These are phyloP conservation scores for Geotrichum histeridarum DNA, from an alignment of 1,139 yeast species.

Conservation along the genomic window DNA sequence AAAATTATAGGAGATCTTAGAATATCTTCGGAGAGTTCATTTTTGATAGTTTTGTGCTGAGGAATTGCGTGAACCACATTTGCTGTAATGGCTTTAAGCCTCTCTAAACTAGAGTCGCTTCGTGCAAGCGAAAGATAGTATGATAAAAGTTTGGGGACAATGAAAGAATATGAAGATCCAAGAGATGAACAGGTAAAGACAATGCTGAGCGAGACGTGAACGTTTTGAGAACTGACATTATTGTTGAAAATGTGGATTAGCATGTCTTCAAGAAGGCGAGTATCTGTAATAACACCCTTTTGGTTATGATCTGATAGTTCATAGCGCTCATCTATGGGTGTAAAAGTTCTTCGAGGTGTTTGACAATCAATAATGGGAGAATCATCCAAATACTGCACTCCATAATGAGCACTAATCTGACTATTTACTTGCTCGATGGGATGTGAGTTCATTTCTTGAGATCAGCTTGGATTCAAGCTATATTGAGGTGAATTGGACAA, in stretches of 20 bases:
- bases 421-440: no score
- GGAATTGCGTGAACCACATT: conserved; percentile 16
- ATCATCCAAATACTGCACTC: no score
- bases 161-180: conserved; percentile 6
- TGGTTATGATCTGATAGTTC: background rate
- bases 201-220: conserved; percentile 1
- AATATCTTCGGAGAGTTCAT: conserved; percentile 1
- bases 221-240: background rate
- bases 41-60: conserved; percentile 13
- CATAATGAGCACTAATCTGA: no score
- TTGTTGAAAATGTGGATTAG: conserved; percentile 2
- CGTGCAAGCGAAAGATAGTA: conserved; percentile 5
- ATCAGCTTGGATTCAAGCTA: no score
- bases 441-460: no score
- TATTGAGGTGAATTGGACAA: no score
- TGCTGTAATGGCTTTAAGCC: conserved; percentile 4
- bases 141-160: conserved; percentile 12
- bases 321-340: background rate
- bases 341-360: no score
- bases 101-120: background rate
- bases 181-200: conserved; percentile 16
- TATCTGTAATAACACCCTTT: background rate
- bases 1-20: background rate
- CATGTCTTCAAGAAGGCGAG: conserved; percentile 3
- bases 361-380: no score